Evolutionary conservation across 345 rosid species (phyloP), one percentile per base, ranked within the genome.

Genomic region (Sonneratia alba): DNA sequence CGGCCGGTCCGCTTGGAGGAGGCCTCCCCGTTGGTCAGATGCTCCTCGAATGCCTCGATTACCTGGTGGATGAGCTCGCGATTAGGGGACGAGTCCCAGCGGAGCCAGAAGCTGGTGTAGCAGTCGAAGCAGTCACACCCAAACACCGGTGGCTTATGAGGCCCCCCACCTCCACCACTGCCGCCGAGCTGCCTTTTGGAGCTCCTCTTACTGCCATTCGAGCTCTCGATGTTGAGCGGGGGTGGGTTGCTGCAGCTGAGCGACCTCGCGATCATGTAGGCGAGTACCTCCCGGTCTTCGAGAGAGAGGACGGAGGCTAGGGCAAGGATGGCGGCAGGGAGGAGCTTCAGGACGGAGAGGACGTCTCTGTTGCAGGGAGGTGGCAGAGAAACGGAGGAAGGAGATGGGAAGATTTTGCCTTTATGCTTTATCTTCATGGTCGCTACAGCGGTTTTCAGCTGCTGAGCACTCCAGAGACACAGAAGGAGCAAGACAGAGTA

Each of bases 21-120:
- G 75, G 51, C 71, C 37, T 85, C 92, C 55, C 80, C 83, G 68
- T 1, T 68, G 57, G 73, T 19, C 74, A 92, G 77, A 37, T 89
- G 92, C 7, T 87, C 94, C 79, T 95, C 98, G 36, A 89, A 92
- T 15, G 96, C 97, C 62, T 96, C 97, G 47, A 96, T 92, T 42
- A 72, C 90, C 45, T 86, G 86, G 75, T 92, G 89, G 70, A 96
- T 89, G 18, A 83, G 91, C 80, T 96, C 97, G 1, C 91, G 89
- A 72, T 87, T 91, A n/a, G 88, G 81, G 0, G 97, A 92, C 0
- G 91, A 92, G 77, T 92, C 97, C 99, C 98, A 96, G 3, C 91
- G 72, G 72, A 80, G 76, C 99, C 99, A 96, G 84, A 84, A 96
- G 81, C 81, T 87, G 5, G 86, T 84, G 78, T 96, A 96, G 24